These are phyloP conservation scores for Cystobasidium tubakii DNA, from an alignment of 768 basidiomycete species.

Conservation along the genomic window DNA sequence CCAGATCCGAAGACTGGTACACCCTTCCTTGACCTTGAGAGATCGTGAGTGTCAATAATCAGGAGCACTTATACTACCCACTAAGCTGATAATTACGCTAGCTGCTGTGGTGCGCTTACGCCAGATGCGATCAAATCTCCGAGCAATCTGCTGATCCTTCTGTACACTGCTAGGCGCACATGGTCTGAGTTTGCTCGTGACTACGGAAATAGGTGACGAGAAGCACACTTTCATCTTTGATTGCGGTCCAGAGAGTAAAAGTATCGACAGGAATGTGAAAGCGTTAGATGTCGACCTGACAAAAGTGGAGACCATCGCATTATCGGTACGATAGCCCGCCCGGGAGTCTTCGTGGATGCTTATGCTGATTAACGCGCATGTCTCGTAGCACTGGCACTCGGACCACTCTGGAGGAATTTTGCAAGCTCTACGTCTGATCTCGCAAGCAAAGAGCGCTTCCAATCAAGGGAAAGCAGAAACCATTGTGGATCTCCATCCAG, in stretches of 20 bases:
- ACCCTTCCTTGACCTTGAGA: constrained; percentile 65
- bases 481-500: constrained; percentile 69
- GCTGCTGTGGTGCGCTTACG: constrained; percentile 51
- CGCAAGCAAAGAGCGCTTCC: constrained; percentile 13
- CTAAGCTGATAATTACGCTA: constrained; percentile 4
- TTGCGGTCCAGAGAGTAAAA: constrained; percentile 70
- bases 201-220: constrained; percentile 53
- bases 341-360: no score
- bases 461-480: constrained; percentile 47
- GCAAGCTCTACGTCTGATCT: constrained; percentile 41
- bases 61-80: constrained; percentile 58
- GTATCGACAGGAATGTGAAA: constrained; percentile 65
- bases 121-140: neutral
- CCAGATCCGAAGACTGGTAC: constrained; percentile 55
- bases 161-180: constrained; percentile 55
- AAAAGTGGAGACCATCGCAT: constrained; percentile 60
- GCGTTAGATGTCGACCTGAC: constrained; percentile 59
- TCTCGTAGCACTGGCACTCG: constrained; percentile 60
- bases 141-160: neutral
- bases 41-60: constrained; percentile 48
- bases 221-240: constrained; percentile 67
- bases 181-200: constrained; percentile 74
- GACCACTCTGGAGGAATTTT: constrained; percentile 67
- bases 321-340: constrained; percentile 49
- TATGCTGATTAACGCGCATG: neutral